Evolutionary conservation across 768 basidiomycete species (phyloP).

Genomic region (Pluteus cervinus): DNA sequence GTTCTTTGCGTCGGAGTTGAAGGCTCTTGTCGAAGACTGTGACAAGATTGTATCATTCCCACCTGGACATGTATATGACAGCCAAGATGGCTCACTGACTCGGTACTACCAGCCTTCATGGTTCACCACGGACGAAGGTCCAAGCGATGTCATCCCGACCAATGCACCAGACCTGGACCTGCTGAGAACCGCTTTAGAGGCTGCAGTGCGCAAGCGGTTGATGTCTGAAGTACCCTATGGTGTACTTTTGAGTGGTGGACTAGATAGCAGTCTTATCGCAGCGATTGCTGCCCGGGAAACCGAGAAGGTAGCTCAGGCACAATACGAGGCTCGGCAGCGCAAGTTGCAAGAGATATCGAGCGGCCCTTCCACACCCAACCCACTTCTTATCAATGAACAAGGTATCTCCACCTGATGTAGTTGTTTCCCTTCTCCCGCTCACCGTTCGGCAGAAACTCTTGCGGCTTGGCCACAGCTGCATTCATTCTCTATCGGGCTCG

Average conservation of each 20-base stretch:
- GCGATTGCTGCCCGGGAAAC: slow-evolving; percentile 93
- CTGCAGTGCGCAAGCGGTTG: slow-evolving; percentile 86
- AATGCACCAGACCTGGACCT: slow-evolving; percentile 56
- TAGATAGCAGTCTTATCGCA: slow-evolving; percentile 95
- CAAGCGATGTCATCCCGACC: slow-evolving; percentile 50
- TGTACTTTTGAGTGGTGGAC: slow-evolving; percentile 89
- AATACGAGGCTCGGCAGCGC: slow-evolving; percentile 62
- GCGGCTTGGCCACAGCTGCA: slow-evolving; percentile 94
- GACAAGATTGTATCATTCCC: slow-evolving; percentile 95
- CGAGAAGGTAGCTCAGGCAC: slow-evolving; percentile 80
- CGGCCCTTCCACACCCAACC: slow-evolving; percentile 51
- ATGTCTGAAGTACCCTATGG: slow-evolving; percentile 99
- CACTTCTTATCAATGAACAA: slow-evolving; percentile 40
- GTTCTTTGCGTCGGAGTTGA: slow-evolving; percentile 96
- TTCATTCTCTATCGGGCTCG: slow-evolving; percentile 95
- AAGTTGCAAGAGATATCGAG: slow-evolving; percentile 47
- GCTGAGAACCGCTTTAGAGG: slow-evolving; percentile 80
- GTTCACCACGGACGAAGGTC: slow-evolving; percentile 81
- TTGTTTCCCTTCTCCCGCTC: slow-evolving; percentile 7
- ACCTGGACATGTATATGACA: slow-evolving; percentile 95
- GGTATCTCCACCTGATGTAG: slow-evolving; percentile 29
- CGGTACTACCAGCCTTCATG: slow-evolving; percentile 88
- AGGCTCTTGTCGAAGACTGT: slow-evolving; percentile 85
- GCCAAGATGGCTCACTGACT: slow-evolving; percentile 65
- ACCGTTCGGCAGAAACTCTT: slow-evolving; percentile 47